Evolutionary conservation across 1,284 basidiomycete genomes (phyloP), one percentile per base, ranked within the genome.

Genomic region (Rhodotorula sp.): DNA sequence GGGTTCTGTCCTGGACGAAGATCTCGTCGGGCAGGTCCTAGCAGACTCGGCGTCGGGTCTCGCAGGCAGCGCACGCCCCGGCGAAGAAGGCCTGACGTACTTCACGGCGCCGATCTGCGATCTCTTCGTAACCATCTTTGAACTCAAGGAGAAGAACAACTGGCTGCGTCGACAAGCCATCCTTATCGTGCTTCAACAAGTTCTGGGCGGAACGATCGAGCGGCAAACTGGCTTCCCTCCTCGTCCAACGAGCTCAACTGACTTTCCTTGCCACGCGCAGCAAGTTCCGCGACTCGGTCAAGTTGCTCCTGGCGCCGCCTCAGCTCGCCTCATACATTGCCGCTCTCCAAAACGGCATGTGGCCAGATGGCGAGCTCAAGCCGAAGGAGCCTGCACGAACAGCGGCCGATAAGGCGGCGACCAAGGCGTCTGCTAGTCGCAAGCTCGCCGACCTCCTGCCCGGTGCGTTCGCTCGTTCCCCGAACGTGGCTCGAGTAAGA

Each of bases 81-180:
- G 64, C n/a, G 74, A 70, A 27, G 75, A 77, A 49, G 77, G 68
- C 10, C 61, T 79, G 44, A 80, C 79, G 7, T 77, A 76, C 4
- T 97, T 98, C 80, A 93, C 92, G 2, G 89, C 89, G 1, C 94
- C 95, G 0, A 96, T 99, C 65, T 96, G 93, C 77, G 94, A 98
- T 78, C 83, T 98, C 36, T 85, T 97, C 49, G 85, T 97, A 63
- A 91, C 94, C 30, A 84, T 97, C 13, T 98, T 98, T 75, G 93
- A 97, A 80, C 86, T 98, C 32, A 89, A 96, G 81, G 92, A 92
- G 83, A 90, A 91, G 80, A 91, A 94, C 77, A 94, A 94, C 75
- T 99, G 95, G 95, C 83, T 98, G 44, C 56, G 94, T 61, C 85
- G 92, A n/a, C 94, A 97, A 80, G 94, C 95, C 2, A 92, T 97